phyloP scores from a whole-genome alignment of 768 basidiomycete genomes.

The Boletus reticuloceps region DNA sequence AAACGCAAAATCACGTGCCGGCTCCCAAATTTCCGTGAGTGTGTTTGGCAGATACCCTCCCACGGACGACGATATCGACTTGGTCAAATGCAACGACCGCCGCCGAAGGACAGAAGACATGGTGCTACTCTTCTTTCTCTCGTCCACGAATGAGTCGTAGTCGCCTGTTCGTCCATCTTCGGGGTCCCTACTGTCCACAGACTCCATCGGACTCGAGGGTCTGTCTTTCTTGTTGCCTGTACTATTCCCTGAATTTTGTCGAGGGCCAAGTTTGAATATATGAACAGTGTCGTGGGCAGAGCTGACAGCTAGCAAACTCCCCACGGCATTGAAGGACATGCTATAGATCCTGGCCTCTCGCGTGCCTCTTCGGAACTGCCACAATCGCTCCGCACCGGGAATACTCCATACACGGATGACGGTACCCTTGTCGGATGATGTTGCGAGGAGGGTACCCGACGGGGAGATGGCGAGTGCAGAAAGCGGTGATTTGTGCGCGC shows the following conservation, averaged over 20 bases:
- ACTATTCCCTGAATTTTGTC: conserved; percentile 22
- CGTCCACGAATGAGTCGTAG: conserved; percentile 84
- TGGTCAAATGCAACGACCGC: conserved; percentile 72
- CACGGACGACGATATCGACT: conserved; percentile 70
- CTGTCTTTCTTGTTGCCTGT: conserved; percentile 24
- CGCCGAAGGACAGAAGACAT: conserved; percentile 65
- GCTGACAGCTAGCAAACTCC: conserved; percentile 84
- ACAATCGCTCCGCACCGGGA: conserved; percentile 89
- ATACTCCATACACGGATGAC: conserved; percentile 94
- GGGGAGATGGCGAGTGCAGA: conserved; percentile 84
- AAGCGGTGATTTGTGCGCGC: conserved; percentile 94
- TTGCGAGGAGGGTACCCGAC: conserved; percentile 86
- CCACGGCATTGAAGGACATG: conserved; percentile 80
- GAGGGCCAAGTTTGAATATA: conserved; percentile 81
- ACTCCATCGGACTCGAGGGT: conserved; percentile 60
- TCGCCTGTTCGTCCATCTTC: conserved; percentile 58
- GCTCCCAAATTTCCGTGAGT: conserved; percentile 96
- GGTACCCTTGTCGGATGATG: conserved; percentile 92
- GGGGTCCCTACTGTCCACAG: conserved; percentile 62
- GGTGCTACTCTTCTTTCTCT: conserved; percentile 57
- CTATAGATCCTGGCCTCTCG: conserved; percentile 84
- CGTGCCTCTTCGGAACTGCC: conserved; percentile 92
- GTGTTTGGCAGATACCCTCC: conserved; percentile 87
- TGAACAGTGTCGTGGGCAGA: conserved; percentile 95
- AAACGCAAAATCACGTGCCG: conserved; percentile 90